phyloP scores from a whole-genome alignment of 495 filamentous ascomycete genomes.

The Neurospora discreta region DNA sequence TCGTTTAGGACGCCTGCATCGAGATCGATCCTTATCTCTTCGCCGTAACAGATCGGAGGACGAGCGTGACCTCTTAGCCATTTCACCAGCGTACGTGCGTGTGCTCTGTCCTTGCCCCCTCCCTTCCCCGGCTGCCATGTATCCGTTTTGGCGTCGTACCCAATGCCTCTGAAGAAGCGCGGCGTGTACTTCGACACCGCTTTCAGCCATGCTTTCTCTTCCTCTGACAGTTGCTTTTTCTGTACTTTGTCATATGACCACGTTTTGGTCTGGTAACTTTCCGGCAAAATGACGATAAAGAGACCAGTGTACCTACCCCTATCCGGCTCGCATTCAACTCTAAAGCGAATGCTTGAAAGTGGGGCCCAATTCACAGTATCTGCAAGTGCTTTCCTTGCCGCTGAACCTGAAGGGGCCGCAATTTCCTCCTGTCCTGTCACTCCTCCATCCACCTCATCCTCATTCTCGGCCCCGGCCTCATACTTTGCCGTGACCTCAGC shows the following conservation, averaged over 20 bases:
- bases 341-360: background rate
- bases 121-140: background rate
- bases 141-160: background rate
- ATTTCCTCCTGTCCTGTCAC: no score
- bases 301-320: background rate
- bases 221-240: background rate
- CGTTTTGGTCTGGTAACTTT: background rate
- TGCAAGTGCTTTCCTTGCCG: background rate
- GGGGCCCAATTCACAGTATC: background rate
- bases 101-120: background rate
- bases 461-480: background rate
- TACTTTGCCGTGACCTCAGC: background rate
- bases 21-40: background rate
- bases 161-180: background rate
- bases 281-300: background rate
- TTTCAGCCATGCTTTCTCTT: background rate
- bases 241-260: background rate
- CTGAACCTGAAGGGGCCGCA: background rate
- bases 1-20: background rate
- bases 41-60: background rate
- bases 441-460: background rate
- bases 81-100: background rate
- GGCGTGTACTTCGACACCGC: background rate
- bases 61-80: background rate
- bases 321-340: background rate